phyloP scores from a whole-genome alignment of 1,284 basidiomycete genomes.

The Tetrapyrgos nigripes region DNA sequence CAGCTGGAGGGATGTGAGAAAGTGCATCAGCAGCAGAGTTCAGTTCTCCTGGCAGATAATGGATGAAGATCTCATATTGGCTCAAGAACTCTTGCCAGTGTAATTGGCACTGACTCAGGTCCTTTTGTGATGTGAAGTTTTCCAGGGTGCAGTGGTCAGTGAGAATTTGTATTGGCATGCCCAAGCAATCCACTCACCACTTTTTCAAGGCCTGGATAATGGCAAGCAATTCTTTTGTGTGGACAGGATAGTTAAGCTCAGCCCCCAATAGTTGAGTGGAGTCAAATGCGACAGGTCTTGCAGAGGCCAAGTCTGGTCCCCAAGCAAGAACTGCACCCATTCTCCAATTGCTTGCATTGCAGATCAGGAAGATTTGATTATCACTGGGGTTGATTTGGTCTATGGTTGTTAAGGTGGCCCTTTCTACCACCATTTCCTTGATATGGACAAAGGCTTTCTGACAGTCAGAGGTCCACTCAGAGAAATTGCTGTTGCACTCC shows the following conservation, averaged over 20 bases:
- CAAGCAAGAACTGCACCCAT: conserved; percentile 34
- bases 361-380: conserved; percentile 38
- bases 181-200: conserved; percentile 40
- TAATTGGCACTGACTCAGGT: too few species aligned
- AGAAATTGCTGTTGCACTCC: conserved; percentile 22
- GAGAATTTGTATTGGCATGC: conserved; percentile 35
- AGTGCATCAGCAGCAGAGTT: conserved; percentile 16
- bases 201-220: conserved; percentile 41
- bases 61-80: conserved; percentile 41
- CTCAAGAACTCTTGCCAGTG: conserved; percentile 44
- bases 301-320: conserved; percentile 31
- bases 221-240: conserved; percentile 42
- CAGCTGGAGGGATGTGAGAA: conserved; percentile 5
- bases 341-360: conserved; percentile 33
- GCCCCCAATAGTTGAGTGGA: conserved; percentile 33
- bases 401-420: conserved; percentile 23
- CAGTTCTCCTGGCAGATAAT: conserved; percentile 31
- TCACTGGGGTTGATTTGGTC: conserved; percentile 31
- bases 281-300: conserved; percentile 36
- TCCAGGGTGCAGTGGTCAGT: conserved; percentile 48
- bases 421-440: too few species aligned
- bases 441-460: too few species aligned
- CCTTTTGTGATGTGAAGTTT: too few species aligned
- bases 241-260: conserved; percentile 38
- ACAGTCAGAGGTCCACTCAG: conserved; percentile 26